phyloP scores from a whole-genome alignment of 2,329 filamentous ascomycete species.

The Cytospora mali region DNA sequence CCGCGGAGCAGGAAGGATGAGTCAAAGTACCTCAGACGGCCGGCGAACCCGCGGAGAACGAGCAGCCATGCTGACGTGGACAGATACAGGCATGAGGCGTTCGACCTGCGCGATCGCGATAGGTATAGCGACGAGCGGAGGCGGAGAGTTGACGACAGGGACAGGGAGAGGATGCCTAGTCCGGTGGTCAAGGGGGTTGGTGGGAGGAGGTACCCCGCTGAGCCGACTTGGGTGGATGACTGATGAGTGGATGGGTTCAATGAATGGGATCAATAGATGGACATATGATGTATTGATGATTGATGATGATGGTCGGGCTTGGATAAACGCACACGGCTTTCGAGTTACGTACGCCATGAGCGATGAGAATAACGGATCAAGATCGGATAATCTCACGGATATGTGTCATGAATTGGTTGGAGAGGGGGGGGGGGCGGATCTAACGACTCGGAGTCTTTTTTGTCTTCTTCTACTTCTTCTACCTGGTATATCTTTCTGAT shows the following conservation, averaged over 20 bases:
- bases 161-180: slow-evolving; percentile 34
- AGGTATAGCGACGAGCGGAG: slow-evolving; percentile 33
- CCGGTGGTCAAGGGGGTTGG: slow-evolving; percentile 41
- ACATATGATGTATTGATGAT: too few species aligned
- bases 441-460: background rate
- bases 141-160: slow-evolving; percentile 41
- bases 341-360: background rate
- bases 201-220: slow-evolving; percentile 44
- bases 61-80: slow-evolving; percentile 57
- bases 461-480: background rate
- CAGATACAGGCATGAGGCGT: slow-evolving; percentile 42
- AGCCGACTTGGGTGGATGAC: slow-evolving; percentile 28
- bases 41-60: slow-evolving; percentile 47
- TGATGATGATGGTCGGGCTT: background rate
- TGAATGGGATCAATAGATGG: background rate
- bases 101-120: slow-evolving; percentile 40
- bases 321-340: background rate
- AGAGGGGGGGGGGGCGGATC: background rate
- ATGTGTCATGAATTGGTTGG: background rate
- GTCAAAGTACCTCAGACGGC: slow-evolving; percentile 41
- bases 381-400: background rate
- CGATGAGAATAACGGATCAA: slow-evolving; percentile 5
- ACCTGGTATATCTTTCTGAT: background rate
- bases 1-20: slow-evolving; percentile 37
- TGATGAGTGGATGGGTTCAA: slow-evolving; percentile 4